Conservation (phyloP, 495 filamentous ascomycete genomes). For the Penicillium macrosclerotiorum region DNA sequence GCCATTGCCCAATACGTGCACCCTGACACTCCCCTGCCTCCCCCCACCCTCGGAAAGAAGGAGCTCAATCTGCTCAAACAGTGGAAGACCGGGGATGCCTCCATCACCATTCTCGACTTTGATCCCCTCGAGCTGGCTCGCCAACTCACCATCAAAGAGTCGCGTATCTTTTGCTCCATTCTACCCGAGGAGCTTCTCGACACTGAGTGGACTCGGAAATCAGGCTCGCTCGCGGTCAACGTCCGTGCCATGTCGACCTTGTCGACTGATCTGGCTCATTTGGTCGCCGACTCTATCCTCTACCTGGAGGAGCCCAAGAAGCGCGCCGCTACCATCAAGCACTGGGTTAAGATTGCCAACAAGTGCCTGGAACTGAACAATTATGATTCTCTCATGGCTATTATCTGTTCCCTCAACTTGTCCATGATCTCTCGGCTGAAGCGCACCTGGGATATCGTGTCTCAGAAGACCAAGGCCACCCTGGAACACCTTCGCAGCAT, state of each 20-base stretch:
- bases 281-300: constrained; percentile 95
- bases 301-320: constrained; percentile 85
- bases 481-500: constrained; percentile 75
- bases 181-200: constrained; percentile 91
- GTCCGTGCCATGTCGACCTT: constrained; percentile 92
- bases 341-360: constrained; percentile 95
- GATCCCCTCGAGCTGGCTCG: constrained; percentile 90
- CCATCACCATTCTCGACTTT: constrained; percentile 82
- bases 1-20: constrained; percentile 66
- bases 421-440: constrained; percentile 89
- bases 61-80: constrained; percentile 69
- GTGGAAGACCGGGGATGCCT: constrained; percentile 68
- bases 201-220: constrained; percentile 88
- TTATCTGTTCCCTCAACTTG: constrained; percentile 88
- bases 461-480: constrained; percentile 75
- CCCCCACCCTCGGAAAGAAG: constrained; percentile 69
- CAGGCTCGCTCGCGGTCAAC: constrained; percentile 76
- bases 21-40: constrained; percentile 67
- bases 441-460: constrained; percentile 90
- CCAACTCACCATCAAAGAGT: constrained; percentile 92
- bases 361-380: constrained; percentile 88
- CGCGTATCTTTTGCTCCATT: constrained; percentile 89
- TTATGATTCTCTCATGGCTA: constrained; percentile 95
- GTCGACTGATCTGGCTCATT: constrained; percentile 85
- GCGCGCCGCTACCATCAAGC: constrained; percentile 87